Evolutionary conservation across 306 rosid species (phyloP).

Genomic region (apple (Malus domestica)): DNA sequence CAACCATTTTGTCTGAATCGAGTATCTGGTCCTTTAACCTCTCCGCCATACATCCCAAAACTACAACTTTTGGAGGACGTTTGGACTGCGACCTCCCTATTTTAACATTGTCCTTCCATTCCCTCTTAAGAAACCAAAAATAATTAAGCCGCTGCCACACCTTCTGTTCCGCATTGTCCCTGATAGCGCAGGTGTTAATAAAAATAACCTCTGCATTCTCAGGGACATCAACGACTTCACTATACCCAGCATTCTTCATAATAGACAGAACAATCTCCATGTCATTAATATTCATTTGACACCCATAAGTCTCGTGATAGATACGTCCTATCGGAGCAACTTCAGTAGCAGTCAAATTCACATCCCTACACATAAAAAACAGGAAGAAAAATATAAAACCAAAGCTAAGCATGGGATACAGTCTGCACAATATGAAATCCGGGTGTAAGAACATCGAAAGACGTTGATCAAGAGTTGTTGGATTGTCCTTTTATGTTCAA

Average conservation of each 20-base stretch:
- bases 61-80: slow-evolving; percentile 85
- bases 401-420: not conserved
- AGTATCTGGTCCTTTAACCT: slow-evolving; percentile 91
- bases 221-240: slow-evolving; percentile 63
- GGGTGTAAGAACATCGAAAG: not conserved
- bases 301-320: slow-evolving; percentile 96
- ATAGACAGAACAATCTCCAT: slow-evolving; percentile 89
- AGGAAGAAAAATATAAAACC: not conserved
- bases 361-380: slow-evolving; percentile 27
- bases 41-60: slow-evolving; percentile 99
- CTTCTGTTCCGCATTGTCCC: slow-evolving; percentile 96
- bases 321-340: slow-evolving; percentile 60
- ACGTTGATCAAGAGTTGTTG: not conserved
- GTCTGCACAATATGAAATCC: not conserved
- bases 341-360: slow-evolving; percentile 33
- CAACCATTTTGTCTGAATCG: slow-evolving; percentile 94
- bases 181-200: slow-evolving; percentile 92
- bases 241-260: slow-evolving; percentile 82
- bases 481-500: not conserved
- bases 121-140: slow-evolving; percentile 96
- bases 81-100: slow-evolving; percentile 65
- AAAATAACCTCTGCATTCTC: slow-evolving; percentile 93
- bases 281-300: slow-evolving; percentile 94
- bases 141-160: slow-evolving; percentile 99
- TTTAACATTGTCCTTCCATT: slow-evolving; percentile 82